phyloP scores from a whole-genome alignment of 495 filamentous ascomycete genomes.

The Xylaria flabelliformis region DNA sequence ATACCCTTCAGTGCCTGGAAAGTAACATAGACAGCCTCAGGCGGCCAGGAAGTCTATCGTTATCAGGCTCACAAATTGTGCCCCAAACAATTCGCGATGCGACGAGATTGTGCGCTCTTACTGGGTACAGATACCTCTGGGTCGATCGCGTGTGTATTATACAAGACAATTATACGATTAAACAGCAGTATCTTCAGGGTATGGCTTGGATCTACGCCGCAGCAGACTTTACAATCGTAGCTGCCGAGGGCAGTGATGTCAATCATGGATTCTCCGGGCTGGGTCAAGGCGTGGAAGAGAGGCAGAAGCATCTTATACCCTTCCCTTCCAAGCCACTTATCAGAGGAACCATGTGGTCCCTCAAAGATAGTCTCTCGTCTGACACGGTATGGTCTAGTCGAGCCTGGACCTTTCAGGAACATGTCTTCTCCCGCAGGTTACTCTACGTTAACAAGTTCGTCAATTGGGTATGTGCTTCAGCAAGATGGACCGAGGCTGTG shows the following conservation, averaged over 20 bases:
- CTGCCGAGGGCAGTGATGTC: conserved; percentile 23
- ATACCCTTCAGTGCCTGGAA: neutral
- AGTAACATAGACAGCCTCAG: neutral
- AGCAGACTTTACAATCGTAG: conserved; percentile 43
- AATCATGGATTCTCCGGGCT: neutral
- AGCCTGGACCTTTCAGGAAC: conserved; percentile 54
- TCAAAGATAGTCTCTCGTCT: neutral
- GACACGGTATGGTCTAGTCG: conserved; percentile 42
- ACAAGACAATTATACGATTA: conserved; percentile 38
- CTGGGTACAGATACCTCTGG: conserved; percentile 44
- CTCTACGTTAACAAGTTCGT: conserved; percentile 40
- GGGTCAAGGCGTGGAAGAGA: neutral
- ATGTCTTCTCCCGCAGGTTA: conserved; percentile 40
- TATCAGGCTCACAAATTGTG: neutral
- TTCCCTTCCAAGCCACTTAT: neutral
- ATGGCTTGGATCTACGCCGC: conserved; percentile 41
- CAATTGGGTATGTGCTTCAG: conserved; percentile 37
- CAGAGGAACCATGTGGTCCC: neutral
- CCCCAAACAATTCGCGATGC: conserved; percentile 33
- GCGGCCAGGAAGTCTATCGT: neutral
- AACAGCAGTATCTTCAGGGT: conserved; percentile 38
- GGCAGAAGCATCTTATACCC: conserved; percentile 8
- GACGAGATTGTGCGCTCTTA: conserved; percentile 31
- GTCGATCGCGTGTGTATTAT: conserved; percentile 48
- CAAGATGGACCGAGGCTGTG: neutral